Percentiles rank a stretch among this genome's conserved stretches.
phyloP scores from a whole-genome alignment of 1,284 basidiomycete species.

The Trametes versicolor region DNA sequence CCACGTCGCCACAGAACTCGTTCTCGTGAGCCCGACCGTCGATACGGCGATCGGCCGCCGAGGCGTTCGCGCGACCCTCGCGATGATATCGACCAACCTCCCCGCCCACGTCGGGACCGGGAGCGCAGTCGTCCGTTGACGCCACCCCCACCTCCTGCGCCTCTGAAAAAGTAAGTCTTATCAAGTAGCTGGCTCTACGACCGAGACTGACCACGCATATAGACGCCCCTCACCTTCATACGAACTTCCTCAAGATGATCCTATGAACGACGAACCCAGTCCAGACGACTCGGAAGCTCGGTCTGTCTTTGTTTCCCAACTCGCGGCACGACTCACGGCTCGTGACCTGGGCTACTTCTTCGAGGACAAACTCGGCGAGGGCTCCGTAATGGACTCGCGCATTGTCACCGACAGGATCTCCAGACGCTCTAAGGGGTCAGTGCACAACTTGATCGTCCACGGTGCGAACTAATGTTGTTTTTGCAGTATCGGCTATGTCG shows the following conservation, averaged over 20 bases:
- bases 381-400: conserved; percentile 92
- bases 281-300: conserved; percentile 95
- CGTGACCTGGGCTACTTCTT: conserved; percentile 98
- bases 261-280: conserved; percentile 79
- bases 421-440: conserved; percentile 94
- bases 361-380: conserved; percentile 94
- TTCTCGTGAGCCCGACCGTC: conserved; percentile 61
- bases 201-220: conserved; percentile 12
- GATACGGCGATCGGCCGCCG: conserved; percentile 56
- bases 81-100: conserved; percentile 68
- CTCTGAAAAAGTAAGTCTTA: conserved; percentile 23
- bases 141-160: conserved; percentile 22
- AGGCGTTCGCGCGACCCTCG: conserved; percentile 58
- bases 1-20: conserved; percentile 62
- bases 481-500: conserved; percentile 92
- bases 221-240: conserved; percentile 81
- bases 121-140: conserved; percentile 32
- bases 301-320: conserved; percentile 98
- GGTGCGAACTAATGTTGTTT: conserved; percentile 22
- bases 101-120: conserved; percentile 51
- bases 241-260: conserved; percentile 68
- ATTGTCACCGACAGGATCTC: conserved; percentile 96
- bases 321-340: conserved; percentile 94
- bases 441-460: neutral
- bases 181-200: neutral